These are phyloP conservation scores for Fonsecaea monophora DNA, from an alignment of 2,329 filamentous ascomycete genomes.

Conservation along the genomic window DNA sequence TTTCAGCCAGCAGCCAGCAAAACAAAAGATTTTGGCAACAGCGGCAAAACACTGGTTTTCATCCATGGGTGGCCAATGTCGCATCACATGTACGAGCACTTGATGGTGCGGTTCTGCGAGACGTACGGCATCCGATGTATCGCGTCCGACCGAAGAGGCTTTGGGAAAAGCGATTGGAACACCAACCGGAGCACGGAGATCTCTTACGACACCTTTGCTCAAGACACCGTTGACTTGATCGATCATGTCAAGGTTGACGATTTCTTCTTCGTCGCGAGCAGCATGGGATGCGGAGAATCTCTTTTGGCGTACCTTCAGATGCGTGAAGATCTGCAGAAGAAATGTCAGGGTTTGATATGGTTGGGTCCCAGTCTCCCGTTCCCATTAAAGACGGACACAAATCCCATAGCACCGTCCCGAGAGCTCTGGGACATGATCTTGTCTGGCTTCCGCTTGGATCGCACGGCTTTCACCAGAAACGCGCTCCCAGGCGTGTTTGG, in stretches of 20 bases:
- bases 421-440: constrained; percentile 42
- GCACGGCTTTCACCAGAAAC: constrained; percentile 37
- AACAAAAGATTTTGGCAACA: constrained; percentile 14
- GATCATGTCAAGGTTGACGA: constrained; percentile 35
- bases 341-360: constrained; percentile 41
- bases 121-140: constrained; percentile 43
- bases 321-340: constrained; percentile 26
- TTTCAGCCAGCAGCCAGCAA: constrained; percentile 24
- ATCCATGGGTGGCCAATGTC: constrained; percentile 46
- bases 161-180: constrained; percentile 45
- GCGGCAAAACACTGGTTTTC: constrained; percentile 40
- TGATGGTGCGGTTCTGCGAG: constrained; percentile 42
- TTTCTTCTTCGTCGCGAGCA: constrained; percentile 42
- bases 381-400: constrained; percentile 36
- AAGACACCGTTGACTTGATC: constrained; percentile 41
- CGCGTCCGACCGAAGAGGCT: constrained; percentile 44
- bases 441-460: constrained; percentile 38
- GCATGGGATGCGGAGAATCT: constrained; percentile 44
- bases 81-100: constrained; percentile 42
- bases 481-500: constrained; percentile 40
- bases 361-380: constrained; percentile 40
- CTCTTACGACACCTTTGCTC: constrained; percentile 44
- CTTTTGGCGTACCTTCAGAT: constrained; percentile 40
- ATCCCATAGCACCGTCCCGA: constrained; percentile 39
- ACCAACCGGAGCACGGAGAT: constrained; percentile 36